Percentiles rank a stretch among this genome's conserved stretches.
These are phyloP conservation scores for Boletus insuetus DNA, from an alignment of 768 basidiomycete species.

Conservation along the genomic window DNA sequence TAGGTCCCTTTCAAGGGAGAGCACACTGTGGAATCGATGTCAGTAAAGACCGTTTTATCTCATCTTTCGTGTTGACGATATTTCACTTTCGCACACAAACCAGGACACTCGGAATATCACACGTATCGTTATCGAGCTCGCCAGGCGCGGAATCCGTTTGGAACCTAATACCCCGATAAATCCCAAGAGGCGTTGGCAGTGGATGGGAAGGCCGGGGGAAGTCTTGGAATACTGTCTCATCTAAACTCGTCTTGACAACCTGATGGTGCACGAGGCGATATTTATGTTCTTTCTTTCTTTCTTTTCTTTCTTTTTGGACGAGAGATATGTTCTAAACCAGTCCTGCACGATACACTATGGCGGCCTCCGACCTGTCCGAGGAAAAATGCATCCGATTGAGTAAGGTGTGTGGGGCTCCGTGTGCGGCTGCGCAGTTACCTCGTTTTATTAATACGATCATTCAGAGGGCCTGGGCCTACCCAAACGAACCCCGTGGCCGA, in stretches of 20 bases:
- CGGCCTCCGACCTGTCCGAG: no score
- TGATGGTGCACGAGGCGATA: conserved; percentile 10
- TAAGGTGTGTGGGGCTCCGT: no score
- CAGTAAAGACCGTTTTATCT: conserved; percentile 35
- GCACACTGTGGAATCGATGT: conserved; percentile 91
- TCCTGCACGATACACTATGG: no score
- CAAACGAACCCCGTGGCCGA: no score
- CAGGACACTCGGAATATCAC: conserved; percentile 91
- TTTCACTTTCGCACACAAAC: conserved; percentile 4
- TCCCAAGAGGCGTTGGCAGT: conserved; percentile 67
- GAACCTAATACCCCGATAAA: conserved; percentile 72
- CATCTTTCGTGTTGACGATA: conserved; percentile 1
- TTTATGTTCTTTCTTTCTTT: background rate
- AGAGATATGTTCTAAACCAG: no score
- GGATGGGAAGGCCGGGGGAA: conserved; percentile 81
- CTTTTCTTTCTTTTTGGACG: no score
- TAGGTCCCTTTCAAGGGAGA: conserved; percentile 78
- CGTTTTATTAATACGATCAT: no score
- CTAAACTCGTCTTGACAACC: conserved; percentile 8
- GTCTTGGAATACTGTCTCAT: conserved; percentile 48
- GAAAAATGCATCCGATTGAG: no score
- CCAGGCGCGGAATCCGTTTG: conserved; percentile 61
- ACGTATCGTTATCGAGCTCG: conserved; percentile 78
- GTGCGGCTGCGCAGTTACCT: no score
- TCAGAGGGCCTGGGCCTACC: no score